Conservation (phyloP, 148 eudicot species). For the Vaccinium vitisidaea region DNA sequence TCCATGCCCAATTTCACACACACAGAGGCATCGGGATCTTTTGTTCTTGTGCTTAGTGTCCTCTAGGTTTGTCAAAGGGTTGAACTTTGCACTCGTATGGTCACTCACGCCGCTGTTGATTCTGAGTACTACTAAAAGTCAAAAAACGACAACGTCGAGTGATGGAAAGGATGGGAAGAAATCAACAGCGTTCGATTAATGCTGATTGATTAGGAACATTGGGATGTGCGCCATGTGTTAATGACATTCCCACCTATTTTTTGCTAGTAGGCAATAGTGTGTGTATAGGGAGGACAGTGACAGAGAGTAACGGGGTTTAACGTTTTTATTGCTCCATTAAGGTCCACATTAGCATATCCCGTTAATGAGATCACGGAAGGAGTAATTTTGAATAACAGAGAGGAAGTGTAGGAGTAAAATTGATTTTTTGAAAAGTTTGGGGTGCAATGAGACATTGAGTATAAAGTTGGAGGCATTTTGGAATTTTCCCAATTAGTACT, state of each 20-base stretch:
- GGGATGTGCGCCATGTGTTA: slow-evolving; percentile 27
- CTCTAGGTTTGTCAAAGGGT: slow-evolving; percentile 73
- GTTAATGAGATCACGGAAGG: no score
- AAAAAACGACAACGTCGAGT: slow-evolving; percentile 24
- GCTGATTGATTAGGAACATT: slow-evolving; percentile 23
- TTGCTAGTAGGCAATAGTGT: neutral
- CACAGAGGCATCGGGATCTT: slow-evolving; percentile 89
- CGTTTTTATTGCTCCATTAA: no score
- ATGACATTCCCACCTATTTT: slow-evolving; percentile 21
- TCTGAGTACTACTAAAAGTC: slow-evolving; percentile 19
- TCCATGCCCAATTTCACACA: slow-evolving; percentile 53
- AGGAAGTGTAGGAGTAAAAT: no score
- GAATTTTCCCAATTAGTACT: no score
- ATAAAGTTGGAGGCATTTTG: no score
- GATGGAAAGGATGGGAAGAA: slow-evolving; percentile 14
- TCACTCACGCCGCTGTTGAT: slow-evolving; percentile 53
- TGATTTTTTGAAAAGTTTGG: no score
- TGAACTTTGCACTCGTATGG: slow-evolving; percentile 77
- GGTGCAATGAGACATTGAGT: no score
- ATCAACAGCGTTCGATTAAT: slow-evolving; percentile 44
- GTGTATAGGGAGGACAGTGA: neutral
- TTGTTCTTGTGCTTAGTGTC: slow-evolving; percentile 61
- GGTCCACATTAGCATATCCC: no score
- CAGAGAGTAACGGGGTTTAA: no score
- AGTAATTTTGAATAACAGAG: no score